phyloP scores from a whole-genome alignment of 116 monocot genomes.

The Iris pallida region DNA sequence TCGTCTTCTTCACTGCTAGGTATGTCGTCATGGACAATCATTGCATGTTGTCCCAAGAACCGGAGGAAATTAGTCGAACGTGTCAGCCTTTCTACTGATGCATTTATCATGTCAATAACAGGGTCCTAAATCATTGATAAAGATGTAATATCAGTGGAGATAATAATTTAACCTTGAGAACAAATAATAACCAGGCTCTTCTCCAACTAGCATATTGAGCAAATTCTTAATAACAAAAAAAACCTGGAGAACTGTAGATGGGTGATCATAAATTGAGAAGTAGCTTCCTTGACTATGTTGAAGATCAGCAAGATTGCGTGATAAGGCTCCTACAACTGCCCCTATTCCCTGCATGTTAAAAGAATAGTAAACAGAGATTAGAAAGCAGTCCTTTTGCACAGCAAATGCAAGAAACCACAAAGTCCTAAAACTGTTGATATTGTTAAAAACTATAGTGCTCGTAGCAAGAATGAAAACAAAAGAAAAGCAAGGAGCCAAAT shows the following conservation, averaged over 20 bases:
- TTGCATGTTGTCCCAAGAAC: constrained; percentile 58
- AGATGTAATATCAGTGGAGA: not conserved
- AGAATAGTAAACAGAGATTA: not conserved
- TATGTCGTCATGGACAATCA: constrained; percentile 52
- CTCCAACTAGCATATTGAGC: not conserved
- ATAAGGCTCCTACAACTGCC: constrained; percentile 70
- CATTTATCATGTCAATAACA: constrained; percentile 57
- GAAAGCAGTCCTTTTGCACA: not conserved
- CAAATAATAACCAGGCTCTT: not conserved
- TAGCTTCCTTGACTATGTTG: constrained; percentile 52
- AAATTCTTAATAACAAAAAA: not conserved
- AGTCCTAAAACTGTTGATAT: no score
- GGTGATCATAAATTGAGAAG: constrained; percentile 66
- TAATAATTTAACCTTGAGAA: not conserved
- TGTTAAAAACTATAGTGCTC: no score
- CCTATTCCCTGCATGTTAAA: constrained; percentile 45
- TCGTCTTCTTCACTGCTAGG: constrained; percentile 19
- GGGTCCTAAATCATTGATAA: constrained; percentile 44
- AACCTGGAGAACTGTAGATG: constrained; percentile 46
- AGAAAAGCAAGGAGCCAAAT: not conserved
- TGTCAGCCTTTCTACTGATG: constrained; percentile 53
- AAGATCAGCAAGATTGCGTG: constrained; percentile 60
- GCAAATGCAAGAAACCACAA: not conserved
- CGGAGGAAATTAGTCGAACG: constrained; percentile 58
- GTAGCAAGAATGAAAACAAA: not conserved